Evolutionary conservation across 495 filamentous ascomycete species (phyloP).

Genomic region (Neurospora tetrasperma): DNA sequence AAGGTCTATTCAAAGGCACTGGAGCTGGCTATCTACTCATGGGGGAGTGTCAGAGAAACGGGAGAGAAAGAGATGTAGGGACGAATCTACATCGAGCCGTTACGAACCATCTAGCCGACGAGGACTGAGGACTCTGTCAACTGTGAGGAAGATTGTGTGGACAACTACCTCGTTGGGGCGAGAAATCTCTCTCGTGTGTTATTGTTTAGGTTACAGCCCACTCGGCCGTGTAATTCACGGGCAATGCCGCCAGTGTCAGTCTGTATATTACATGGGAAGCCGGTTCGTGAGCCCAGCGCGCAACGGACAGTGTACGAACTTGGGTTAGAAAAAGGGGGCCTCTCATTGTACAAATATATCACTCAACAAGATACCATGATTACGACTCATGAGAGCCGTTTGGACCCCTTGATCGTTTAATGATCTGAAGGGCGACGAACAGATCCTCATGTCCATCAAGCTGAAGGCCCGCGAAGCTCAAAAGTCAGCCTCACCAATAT

Average conservation of each 20-base stretch:
- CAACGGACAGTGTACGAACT: background rate
- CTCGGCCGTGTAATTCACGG: background rate
- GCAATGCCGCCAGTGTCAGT: background rate
- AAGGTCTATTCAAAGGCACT: background rate
- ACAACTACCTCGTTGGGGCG: background rate
- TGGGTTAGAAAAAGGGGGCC: background rate
- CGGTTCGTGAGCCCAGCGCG: background rate
- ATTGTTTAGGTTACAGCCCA: background rate
- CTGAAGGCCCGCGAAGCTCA: background rate
- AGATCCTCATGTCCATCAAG: background rate
- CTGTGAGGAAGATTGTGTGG: background rate
- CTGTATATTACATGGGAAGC: background rate
- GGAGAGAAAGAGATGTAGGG: background rate
- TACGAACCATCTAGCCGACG: background rate
- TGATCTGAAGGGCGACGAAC: background rate
- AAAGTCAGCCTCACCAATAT: background rate
- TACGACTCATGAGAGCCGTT: background rate
- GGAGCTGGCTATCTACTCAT: background rate
- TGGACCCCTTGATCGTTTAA: background rate
- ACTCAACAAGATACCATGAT: background rate
- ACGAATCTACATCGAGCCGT: background rate
- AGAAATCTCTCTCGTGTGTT: background rate
- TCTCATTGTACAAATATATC: background rate
- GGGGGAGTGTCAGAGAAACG: background rate
- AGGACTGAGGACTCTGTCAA: background rate